Conservation (phyloP, 768 basidiomycete genomes). For the Auriculariales sp. region DNA sequence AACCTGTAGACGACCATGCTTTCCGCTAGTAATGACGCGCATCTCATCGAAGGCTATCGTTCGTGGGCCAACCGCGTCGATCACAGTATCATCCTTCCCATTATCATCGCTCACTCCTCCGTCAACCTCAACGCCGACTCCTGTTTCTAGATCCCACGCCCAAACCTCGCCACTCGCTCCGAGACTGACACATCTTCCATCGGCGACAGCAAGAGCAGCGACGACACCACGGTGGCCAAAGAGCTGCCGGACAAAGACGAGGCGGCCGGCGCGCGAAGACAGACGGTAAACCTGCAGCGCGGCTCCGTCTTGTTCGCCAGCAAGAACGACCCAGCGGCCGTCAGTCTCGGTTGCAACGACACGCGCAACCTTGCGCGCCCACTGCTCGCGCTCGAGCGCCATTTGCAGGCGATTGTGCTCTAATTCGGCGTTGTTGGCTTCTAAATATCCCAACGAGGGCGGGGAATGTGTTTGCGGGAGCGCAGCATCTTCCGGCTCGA, state of each 20-base stretch:
- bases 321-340: slow-evolving; percentile 74
- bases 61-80: background rate
- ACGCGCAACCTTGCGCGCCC: slow-evolving; percentile 55
- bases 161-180: slow-evolving; percentile 59
- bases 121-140: slow-evolving; percentile 21
- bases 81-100: background rate
- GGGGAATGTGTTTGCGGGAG: slow-evolving; percentile 26
- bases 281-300: slow-evolving; percentile 62
- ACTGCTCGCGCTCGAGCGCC: slow-evolving; percentile 41
- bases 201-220: slow-evolving; percentile 54
- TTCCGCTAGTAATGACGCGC: background rate
- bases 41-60: slow-evolving; percentile 3
- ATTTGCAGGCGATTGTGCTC: background rate
- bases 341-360: slow-evolving; percentile 71
- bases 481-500: slow-evolving; percentile 48
- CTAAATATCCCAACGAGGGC: background rate
- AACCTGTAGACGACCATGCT: background rate
- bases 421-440: background rate
- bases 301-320: slow-evolving; percentile 29
- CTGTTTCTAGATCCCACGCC: slow-evolving; percentile 75
- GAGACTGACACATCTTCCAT: slow-evolving; percentile 70
- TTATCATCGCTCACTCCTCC: background rate
- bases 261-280: slow-evolving; percentile 37
- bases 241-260: slow-evolving; percentile 51
- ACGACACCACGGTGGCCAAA: slow-evolving; percentile 58